Conservation (phyloP, 2,329 filamentous ascomycete species). For the Xylariaceae sp. region DNA sequence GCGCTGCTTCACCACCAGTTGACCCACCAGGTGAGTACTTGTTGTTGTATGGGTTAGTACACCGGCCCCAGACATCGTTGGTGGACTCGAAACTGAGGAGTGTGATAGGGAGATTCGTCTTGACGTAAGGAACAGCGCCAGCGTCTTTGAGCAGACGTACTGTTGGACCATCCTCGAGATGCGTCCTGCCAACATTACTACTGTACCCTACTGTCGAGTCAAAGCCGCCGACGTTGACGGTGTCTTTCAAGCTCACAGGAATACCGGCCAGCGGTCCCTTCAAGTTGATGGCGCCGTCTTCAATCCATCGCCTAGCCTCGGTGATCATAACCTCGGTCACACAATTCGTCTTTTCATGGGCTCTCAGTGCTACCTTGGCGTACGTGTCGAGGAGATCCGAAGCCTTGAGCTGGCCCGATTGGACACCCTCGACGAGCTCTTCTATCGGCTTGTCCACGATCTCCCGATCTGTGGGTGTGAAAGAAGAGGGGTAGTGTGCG, state of each 20-base stretch:
- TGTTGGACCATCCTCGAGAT: slow-evolving; percentile 62
- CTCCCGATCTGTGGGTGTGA: slow-evolving; percentile 59
- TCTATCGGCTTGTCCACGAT: slow-evolving; percentile 71
- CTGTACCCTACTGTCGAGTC: slow-evolving; percentile 81
- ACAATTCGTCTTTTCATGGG: slow-evolving; percentile 83
- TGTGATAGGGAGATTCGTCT: slow-evolving; percentile 85
- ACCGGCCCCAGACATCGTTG: slow-evolving; percentile 73
- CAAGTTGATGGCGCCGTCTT: slow-evolving; percentile 57
- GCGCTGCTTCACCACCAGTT: slow-evolving; percentile 77
- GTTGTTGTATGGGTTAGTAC: slow-evolving; percentile 76
- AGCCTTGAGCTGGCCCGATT: slow-evolving; percentile 60
- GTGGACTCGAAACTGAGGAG: slow-evolving; percentile 80
- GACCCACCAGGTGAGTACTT: slow-evolving; percentile 84
- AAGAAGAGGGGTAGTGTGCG: slow-evolving; percentile 64
- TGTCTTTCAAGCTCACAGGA: slow-evolving; percentile 78
- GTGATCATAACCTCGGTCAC: slow-evolving; percentile 80
- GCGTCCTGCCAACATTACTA: slow-evolving; percentile 62
- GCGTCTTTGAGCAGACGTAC: slow-evolving; percentile 78
- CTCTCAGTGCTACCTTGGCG: slow-evolving; percentile 76
- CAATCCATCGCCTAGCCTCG: slow-evolving; percentile 69
- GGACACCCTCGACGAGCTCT: slow-evolving; percentile 71
- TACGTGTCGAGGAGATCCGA: slow-evolving; percentile 77
- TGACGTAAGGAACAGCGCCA: slow-evolving; percentile 84
- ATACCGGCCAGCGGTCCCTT: slow-evolving; percentile 81
- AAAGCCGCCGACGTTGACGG: slow-evolving; percentile 74